Conservation (phyloP, 495 filamentous ascomycete species). For the Aspergillus kassunensis region DNA sequence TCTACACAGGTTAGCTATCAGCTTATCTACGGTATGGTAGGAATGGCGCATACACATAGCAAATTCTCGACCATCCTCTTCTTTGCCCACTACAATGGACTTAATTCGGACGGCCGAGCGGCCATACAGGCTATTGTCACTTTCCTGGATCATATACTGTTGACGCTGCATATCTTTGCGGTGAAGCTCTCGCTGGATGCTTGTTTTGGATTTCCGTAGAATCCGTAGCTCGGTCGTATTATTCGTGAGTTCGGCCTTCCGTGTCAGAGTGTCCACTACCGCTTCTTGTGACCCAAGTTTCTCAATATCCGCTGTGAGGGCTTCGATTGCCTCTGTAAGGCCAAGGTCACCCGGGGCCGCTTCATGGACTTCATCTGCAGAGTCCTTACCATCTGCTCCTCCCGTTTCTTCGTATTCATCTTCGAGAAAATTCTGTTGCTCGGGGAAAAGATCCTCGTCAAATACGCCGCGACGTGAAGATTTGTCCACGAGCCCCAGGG, state of each 20-base stretch:
- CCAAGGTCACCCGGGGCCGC: slow-evolving; percentile 95
- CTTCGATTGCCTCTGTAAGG: slow-evolving; percentile 84
- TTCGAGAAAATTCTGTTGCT: slow-evolving; percentile 80
- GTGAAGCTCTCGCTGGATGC: slow-evolving; percentile 84
- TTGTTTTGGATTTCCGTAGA: slow-evolving; percentile 87
- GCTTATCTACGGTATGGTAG: background rate
- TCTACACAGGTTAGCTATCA: slow-evolving; percentile 39
- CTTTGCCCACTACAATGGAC: slow-evolving; percentile 84
- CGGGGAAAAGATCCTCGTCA: slow-evolving; percentile 89
- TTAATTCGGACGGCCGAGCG: slow-evolving; percentile 85
- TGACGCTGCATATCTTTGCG: slow-evolving; percentile 94
- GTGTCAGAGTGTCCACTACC: slow-evolving; percentile 83
- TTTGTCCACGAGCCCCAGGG: slow-evolving; percentile 80
- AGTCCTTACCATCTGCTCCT: slow-evolving; percentile 52
- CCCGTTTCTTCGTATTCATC: slow-evolving; percentile 79
- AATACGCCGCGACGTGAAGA: slow-evolving; percentile 84
- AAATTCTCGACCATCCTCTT: slow-evolving; percentile 90
- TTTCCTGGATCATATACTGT: slow-evolving; percentile 96
- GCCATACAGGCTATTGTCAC: slow-evolving; percentile 94
- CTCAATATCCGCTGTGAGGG: slow-evolving; percentile 81
- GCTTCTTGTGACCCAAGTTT: slow-evolving; percentile 82
- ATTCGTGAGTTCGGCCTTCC: slow-evolving; percentile 95
- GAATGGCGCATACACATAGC: slow-evolving; percentile 62
- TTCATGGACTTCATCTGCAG: slow-evolving; percentile 84
- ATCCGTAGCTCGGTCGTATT: slow-evolving; percentile 92